phyloP scores from a whole-genome alignment of 345 rosid genomes.

The Citrus maxima region DNA sequence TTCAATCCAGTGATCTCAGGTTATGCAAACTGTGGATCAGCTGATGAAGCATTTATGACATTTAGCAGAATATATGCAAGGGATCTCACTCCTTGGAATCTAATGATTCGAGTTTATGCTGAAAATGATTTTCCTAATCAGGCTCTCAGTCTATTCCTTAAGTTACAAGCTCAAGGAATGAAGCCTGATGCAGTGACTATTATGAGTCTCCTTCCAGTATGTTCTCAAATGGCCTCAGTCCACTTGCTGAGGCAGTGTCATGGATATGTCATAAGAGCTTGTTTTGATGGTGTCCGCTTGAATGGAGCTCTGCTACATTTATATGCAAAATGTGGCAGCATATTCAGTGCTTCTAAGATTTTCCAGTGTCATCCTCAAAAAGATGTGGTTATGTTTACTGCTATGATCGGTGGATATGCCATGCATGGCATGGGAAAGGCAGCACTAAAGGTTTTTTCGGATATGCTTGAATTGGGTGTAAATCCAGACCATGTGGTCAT shows the following conservation, averaged over 20 bases:
- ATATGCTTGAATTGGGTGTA: constrained; percentile 50
- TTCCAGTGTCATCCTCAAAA: constrained; percentile 46
- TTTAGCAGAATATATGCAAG: constrained; percentile 41
- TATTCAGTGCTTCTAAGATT: constrained; percentile 51
- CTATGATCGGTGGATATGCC: constrained; percentile 78
- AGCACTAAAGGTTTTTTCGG: constrained; percentile 61
- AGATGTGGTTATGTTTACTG: constrained; percentile 74
- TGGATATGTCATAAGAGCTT: constrained; percentile 57
- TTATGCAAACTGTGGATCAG: constrained; percentile 48
- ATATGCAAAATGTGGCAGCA: constrained; percentile 81
- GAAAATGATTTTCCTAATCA: constrained; percentile 46
- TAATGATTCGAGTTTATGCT: constrained; percentile 67
- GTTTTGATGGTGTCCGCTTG: constrained; percentile 53
- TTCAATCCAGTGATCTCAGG: constrained; percentile 65
- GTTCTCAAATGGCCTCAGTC: constrained; percentile 59
- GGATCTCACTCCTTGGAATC: constrained; percentile 82
- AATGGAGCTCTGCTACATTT: constrained; percentile 63
- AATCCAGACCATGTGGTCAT: constrained; percentile 75
- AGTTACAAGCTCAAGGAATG: constrained; percentile 57
- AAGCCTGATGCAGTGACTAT: constrained; percentile 74
- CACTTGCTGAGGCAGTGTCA: constrained; percentile 70
- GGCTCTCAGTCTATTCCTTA: constrained; percentile 49
- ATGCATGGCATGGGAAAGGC: constrained; percentile 84
- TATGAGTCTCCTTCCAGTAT: constrained; percentile 71
- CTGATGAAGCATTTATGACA: constrained; percentile 40